Evolutionary conservation across 192 early-diverging fungal species (phyloP).

Genomic region (Entomortierella parvispora): DNA sequence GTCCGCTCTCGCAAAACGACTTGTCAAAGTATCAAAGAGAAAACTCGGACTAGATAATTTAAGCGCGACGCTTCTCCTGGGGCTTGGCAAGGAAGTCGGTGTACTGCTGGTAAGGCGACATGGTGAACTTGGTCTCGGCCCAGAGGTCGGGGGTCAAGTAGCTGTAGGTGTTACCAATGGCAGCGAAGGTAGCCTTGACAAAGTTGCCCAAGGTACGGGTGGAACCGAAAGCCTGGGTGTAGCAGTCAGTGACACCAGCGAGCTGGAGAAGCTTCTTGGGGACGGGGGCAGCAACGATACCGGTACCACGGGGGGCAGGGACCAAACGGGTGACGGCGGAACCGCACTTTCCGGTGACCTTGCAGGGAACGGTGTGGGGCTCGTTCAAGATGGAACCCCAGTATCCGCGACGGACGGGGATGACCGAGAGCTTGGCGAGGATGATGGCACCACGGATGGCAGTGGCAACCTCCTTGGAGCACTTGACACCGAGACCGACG

Average conservation of each 20-base stretch:
- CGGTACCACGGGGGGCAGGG: constrained; percentile 99
- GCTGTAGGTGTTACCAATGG: constrained; percentile 96
- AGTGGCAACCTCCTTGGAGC: constrained; percentile 99
- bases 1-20: constrained; percentile 7
- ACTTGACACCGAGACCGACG: constrained; percentile 99
- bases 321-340: constrained; percentile 92
- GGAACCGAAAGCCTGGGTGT: constrained; percentile 95
- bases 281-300: constrained; percentile 96
- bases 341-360: constrained; percentile 97
- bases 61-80: constrained; percentile 55
- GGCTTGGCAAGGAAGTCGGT: constrained; percentile 79
- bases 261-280: constrained; percentile 98
- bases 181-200: constrained; percentile 98
- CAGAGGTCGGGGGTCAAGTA: constrained; percentile 98
- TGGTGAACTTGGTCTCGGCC: constrained; percentile 88
- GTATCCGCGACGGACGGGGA: constrained; percentile 99
- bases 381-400: constrained; percentile 97
- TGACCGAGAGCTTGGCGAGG: constrained; percentile 97
- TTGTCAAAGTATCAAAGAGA: not conserved
- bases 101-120: constrained; percentile 92
- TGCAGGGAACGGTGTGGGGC: constrained; percentile 98
- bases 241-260: constrained; percentile 98
- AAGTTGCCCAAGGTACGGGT: constrained; percentile 99
- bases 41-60: constrained; percentile 19
- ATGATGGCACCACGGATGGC: constrained; percentile 99